Evolutionary conservation across 805 yeast species (phyloP).

Genomic region (Metschnikowia continentalis): DNA sequence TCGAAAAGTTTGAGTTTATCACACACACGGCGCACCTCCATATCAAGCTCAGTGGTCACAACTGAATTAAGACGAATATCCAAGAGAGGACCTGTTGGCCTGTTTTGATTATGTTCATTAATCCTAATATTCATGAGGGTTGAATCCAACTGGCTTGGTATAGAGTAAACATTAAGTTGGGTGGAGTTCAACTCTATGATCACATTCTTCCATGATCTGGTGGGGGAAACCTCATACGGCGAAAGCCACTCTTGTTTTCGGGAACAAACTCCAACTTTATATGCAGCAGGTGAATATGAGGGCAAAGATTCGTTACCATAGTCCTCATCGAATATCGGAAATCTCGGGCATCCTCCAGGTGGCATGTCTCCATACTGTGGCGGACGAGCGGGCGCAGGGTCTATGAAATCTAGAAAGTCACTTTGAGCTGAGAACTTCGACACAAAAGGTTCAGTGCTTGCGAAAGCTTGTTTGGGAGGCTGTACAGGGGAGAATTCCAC

Average conservation of each 20-base stretch:
- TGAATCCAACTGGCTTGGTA: conserved; percentile 31
- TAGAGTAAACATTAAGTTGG: conserved; percentile 65
- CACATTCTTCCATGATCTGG: conserved; percentile 66
- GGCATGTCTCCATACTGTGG: conserved; percentile 35
- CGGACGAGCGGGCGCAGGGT: conserved; percentile 37
- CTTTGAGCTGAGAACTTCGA: conserved; percentile 7
- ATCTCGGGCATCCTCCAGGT: conserved; percentile 44
- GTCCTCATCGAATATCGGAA: conserved; percentile 20
- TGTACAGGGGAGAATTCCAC: neutral
- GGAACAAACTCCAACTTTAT: conserved; percentile 51
- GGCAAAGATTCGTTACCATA: conserved; percentile 50
- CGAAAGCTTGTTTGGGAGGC: neutral
- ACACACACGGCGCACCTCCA: conserved; percentile 9
- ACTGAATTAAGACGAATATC: conserved; percentile 8
- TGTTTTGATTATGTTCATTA: neutral
- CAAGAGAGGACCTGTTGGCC: neutral
- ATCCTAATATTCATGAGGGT: conserved; percentile 16
- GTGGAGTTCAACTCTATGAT: conserved; percentile 81
- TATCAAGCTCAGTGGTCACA: conserved; percentile 12
- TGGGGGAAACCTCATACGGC: conserved; percentile 67
- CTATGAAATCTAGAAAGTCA: conserved; percentile 27
- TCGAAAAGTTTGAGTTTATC: conserved; percentile 7
- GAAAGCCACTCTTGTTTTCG: conserved; percentile 73
- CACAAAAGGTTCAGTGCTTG: neutral
- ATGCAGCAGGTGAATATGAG: conserved; percentile 58